A percentile compares a stretch with the other conserved stretches of the same genome.
Conservation (phyloP, 306 rosid species). For the Herpetospermum pedunculosum region DNA sequence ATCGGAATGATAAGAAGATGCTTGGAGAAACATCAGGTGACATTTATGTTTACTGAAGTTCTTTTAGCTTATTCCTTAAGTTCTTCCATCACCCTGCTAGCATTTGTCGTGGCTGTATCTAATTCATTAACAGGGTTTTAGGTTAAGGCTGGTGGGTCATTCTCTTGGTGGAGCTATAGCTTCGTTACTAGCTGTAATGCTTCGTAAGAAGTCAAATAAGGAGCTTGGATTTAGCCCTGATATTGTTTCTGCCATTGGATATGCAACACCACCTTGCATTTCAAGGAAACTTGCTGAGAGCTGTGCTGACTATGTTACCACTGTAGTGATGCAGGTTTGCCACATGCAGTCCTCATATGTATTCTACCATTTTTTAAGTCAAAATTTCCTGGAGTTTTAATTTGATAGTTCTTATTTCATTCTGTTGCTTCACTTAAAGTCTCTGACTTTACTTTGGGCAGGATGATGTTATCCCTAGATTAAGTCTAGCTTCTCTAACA, state of each 20-base stretch:
- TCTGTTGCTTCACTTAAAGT: constrained; percentile 15
- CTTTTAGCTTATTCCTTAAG: constrained; percentile 9
- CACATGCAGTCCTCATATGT: constrained; percentile 15
- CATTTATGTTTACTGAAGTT: neutral
- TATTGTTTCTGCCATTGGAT: constrained; percentile 73
- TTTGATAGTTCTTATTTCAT: neutral
- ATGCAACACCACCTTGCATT: constrained; percentile 84
- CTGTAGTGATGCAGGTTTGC: constrained; percentile 90
- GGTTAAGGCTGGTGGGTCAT: constrained; percentile 94
- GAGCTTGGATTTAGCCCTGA: constrained; percentile 87
- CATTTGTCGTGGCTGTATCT: constrained; percentile 20
- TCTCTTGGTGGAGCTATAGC: constrained; percentile 96
- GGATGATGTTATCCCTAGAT: constrained; percentile 83
- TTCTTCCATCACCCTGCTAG: constrained; percentile 7
- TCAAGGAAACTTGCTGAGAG: constrained; percentile 78
- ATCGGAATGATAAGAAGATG: constrained; percentile 47
- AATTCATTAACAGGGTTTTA: constrained; percentile 78
- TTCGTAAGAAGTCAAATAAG: constrained; percentile 54
- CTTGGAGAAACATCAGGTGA: constrained; percentile 75
- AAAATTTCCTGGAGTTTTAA: neutral
- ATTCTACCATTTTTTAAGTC: neutral
- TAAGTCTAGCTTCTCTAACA: constrained; percentile 65
- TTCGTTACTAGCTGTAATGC: constrained; percentile 79
- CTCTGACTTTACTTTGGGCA: constrained; percentile 23
- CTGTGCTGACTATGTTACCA: constrained; percentile 68